A percentile compares a stretch with the other conserved stretches of the same genome.
Evolutionary conservation across 768 basidiomycete genomes (phyloP).

Genomic region (Suillus hirtellus): DNA sequence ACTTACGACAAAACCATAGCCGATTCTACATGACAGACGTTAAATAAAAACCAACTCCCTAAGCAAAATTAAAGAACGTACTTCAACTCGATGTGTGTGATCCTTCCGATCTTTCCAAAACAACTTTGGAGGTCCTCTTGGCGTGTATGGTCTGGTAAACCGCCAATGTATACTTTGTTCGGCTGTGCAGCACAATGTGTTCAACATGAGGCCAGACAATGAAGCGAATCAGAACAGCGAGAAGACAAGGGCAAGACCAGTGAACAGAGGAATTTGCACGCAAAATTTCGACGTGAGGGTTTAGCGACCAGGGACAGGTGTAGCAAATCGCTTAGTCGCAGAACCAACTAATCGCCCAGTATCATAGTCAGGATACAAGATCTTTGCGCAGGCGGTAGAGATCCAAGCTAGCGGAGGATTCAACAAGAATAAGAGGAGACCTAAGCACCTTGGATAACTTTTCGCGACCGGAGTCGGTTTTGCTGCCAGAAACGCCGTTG

Average conservation of each 20-base stretch:
- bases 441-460: slow-evolving; percentile 90
- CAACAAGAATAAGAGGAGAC: slow-evolving; percentile 46
- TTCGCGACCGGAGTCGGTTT: slow-evolving; percentile 56
- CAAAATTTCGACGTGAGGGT: slow-evolving; percentile 9
- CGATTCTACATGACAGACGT: slow-evolving; percentile 50
- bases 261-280: slow-evolving; percentile 17
- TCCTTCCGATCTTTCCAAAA: slow-evolving; percentile 82
- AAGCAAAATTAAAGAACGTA: slow-evolving; percentile 40
- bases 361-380: slow-evolving; percentile 17
- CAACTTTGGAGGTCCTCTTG: slow-evolving; percentile 84
- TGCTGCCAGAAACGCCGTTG: slow-evolving; percentile 39
- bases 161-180: slow-evolving; percentile 92
- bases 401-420: slow-evolving; percentile 27
- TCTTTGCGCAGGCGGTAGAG: slow-evolving; percentile 22
- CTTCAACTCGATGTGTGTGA: slow-evolving; percentile 82
- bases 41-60: slow-evolving; percentile 17
- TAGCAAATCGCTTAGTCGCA: slow-evolving; percentile 12
- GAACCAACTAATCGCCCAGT: slow-evolving; percentile 10
- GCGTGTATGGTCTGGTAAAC: slow-evolving; percentile 83
- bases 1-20: slow-evolving; percentile 89
- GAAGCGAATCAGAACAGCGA: slow-evolving; percentile 49
- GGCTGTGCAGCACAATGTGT: slow-evolving; percentile 71
- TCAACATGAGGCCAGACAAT: slow-evolving; percentile 64
- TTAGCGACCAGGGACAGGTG: slow-evolving; percentile 10
- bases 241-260: slow-evolving; percentile 43